Evolutionary conservation across 371 early-diverging fungal genomes (phyloP), one percentile per base, ranked within the genome.

Genomic region (Capillidium heterosporum): DNA sequence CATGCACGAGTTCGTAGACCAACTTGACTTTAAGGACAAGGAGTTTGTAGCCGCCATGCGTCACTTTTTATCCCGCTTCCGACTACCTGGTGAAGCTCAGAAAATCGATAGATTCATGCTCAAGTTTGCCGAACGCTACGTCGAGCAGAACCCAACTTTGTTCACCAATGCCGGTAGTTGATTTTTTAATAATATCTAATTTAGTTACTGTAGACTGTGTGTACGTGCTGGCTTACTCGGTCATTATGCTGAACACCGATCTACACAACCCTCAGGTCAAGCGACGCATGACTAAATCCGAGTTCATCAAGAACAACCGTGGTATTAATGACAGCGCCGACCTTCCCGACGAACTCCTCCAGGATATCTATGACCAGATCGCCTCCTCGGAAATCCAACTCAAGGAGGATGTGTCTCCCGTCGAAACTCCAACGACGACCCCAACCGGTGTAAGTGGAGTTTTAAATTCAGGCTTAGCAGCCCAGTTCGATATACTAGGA

Each of bases 51-150:
- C 84, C 23, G 93, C 96, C 8, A 65, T 99, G 8, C 73, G 98
- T 13, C 62, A 64, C 19, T 94, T 92, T 61, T 69, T 99, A 32
- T 86, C 91, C 65, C 63, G 76, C n/a, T 99, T 99, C 77, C 71
- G 96, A 44, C 74, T 99, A 29, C 95, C 95, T 2, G 97, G 97
- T 35, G 99, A 99, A 70, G 80, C 89, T 17, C 96, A 96, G 68
- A 90, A 94, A 67, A 98, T 99, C 64, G 96, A 99, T 67, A 75
- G 99, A 27, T 91, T 95, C 59, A 92, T 99, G 87, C 75, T 87
- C 4, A 94, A 91, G 65, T 99, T 96, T 76, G 94, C 94, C 31
- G 89, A 92, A 65, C 75, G 89, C 27, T 99, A 87, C 63, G 70
- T 86, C 10, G 79, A 82, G 58, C 78, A 80, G 48, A 93, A 93